Evolutionary conservation across 192 early-diverging fungal genomes (phyloP).

Genomic region (Martensiomyces pterosporus): DNA sequence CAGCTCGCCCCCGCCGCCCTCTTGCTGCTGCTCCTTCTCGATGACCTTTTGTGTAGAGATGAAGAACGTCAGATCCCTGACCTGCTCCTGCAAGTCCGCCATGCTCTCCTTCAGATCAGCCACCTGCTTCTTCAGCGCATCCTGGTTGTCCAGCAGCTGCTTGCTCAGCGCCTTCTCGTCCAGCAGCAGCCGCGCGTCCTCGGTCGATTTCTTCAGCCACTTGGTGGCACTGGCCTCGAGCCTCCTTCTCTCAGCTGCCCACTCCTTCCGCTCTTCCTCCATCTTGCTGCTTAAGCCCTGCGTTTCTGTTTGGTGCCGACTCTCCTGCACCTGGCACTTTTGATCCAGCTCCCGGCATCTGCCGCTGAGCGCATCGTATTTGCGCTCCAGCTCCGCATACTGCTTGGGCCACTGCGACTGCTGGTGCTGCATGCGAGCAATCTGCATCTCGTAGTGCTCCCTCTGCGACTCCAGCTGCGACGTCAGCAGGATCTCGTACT

Average conservation of each 20-base stretch:
- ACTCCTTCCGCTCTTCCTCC: slow-evolving; percentile 53
- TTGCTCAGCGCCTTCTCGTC: slow-evolving; percentile 40
- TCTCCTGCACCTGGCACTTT: slow-evolving; percentile 9
- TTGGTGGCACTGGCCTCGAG: slow-evolving; percentile 52
- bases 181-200: slow-evolving; percentile 67
- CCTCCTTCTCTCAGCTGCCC: slow-evolving; percentile 37
- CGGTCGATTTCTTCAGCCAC: slow-evolving; percentile 58
- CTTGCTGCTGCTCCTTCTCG: not conserved
- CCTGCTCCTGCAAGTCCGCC: slow-evolving; percentile 75
- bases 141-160: slow-evolving; percentile 64
- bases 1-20: not conserved
- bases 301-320: not conserved
- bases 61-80: slow-evolving; percentile 88
- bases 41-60: slow-evolving; percentile 63
- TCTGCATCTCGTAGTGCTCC: slow-evolving; percentile 73
- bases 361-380: slow-evolving; percentile 18
- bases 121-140: slow-evolving; percentile 52
- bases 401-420: slow-evolving; percentile 55
- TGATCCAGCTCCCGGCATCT: slow-evolving; percentile 4
- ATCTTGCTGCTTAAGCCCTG: slow-evolving; percentile 19
- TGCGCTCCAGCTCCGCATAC: slow-evolving; percentile 23
- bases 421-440: slow-evolving; percentile 56
- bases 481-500: slow-evolving; percentile 78
- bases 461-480: slow-evolving; percentile 87
- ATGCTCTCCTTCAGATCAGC: slow-evolving; percentile 57